Evolutionary conservation across 129 eudicot species (phyloP), one percentile per base, ranked within the genome.

Genomic region (Solidago caesia): DNA sequence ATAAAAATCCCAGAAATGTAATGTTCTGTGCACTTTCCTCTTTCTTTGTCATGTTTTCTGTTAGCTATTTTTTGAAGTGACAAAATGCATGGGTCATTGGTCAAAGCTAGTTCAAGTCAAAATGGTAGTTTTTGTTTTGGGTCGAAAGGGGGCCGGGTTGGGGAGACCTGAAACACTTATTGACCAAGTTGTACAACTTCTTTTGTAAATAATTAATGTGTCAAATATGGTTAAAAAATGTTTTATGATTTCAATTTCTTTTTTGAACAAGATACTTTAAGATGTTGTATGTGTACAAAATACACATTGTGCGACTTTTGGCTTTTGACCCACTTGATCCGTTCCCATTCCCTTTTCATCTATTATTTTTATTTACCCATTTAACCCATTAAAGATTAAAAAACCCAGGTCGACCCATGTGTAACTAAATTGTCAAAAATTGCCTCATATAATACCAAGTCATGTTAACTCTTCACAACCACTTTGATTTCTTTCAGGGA

Each of bases 1-100:
- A 78, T 27, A 89, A 86, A 67, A 85, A 76, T 75, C 91, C 96
- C 41, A 85, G 96, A 84, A 70, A 58, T 72, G 97, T 91, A 75
- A 79, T 4, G 21, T 21, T 21, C 7, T 43, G 39, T 33, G 13
- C 9, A 12, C 57, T 33, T 73, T 0, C 2, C 7, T 7, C n/a
- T 5, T 44, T 45, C 13, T 69, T 15, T 77, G 4, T 56, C 8
- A 46, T 42, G 15, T 46, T 61, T n/a, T 33, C 11, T 46, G 21
- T 59, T 8, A 53, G 59, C 39, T 33, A 33, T 4, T 53, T 13
- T 7, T 53, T 53, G 58, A 59, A 68, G 43, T 72, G 67, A 26
- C 43, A 5, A 45, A 8, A 27, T 59, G 25, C 59, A 43, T 48
- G 14, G 77, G 16, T 33, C 7, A 39, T n/a, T 16, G 47, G 59